These are phyloP conservation scores for Tricholoma sp. DNA, from an alignment of 768 basidiomycete species.

Conservation along the genomic window DNA sequence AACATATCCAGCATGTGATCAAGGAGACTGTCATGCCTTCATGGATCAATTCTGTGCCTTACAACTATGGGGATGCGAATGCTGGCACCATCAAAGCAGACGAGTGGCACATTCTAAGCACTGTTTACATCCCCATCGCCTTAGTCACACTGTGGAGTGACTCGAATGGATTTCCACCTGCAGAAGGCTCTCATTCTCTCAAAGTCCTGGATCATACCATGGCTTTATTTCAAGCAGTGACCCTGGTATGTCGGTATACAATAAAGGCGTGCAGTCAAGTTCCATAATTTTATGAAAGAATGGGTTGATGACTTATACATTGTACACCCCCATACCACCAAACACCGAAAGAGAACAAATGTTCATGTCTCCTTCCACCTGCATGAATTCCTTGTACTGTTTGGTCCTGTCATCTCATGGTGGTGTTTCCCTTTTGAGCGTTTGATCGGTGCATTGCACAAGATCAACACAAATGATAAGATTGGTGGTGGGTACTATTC, in stretches of 20 bases:
- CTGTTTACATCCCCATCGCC: slow-evolving; percentile 28
- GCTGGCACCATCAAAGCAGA: slow-evolving; percentile 32
- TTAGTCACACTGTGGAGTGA: slow-evolving; percentile 27
- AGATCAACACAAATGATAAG: slow-evolving; percentile 25
- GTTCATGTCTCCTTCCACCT: slow-evolving; percentile 13
- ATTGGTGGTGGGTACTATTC: slow-evolving; percentile 12
- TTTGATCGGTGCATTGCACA: slow-evolving; percentile 30
- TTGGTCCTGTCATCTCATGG: slow-evolving; percentile 32
- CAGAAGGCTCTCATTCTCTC: background rate
- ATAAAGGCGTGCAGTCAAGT: slow-evolving; percentile 9
- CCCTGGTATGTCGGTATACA: slow-evolving; percentile 12
- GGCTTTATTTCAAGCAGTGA: slow-evolving; percentile 21
- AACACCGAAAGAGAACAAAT: slow-evolving; percentile 12
- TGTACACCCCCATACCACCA: slow-evolving; percentile 17
- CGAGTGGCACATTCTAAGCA: slow-evolving; percentile 26
- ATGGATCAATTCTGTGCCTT: slow-evolving; percentile 23
- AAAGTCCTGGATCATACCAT: slow-evolving; percentile 21
- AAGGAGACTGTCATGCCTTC: slow-evolving; percentile 15
- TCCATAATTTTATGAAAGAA: slow-evolving; percentile 8
- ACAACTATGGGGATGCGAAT: slow-evolving; percentile 18
- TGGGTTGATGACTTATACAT: slow-evolving; percentile 19
- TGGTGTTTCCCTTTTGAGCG: slow-evolving; percentile 35
- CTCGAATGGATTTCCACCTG: background rate
- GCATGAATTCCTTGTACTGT: slow-evolving; percentile 26
- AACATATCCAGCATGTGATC: slow-evolving; percentile 20